Base-by-base conservation (phyloP, 2,329 filamentous ascomycete genomes). In the Epichloe bromicola region DNA sequence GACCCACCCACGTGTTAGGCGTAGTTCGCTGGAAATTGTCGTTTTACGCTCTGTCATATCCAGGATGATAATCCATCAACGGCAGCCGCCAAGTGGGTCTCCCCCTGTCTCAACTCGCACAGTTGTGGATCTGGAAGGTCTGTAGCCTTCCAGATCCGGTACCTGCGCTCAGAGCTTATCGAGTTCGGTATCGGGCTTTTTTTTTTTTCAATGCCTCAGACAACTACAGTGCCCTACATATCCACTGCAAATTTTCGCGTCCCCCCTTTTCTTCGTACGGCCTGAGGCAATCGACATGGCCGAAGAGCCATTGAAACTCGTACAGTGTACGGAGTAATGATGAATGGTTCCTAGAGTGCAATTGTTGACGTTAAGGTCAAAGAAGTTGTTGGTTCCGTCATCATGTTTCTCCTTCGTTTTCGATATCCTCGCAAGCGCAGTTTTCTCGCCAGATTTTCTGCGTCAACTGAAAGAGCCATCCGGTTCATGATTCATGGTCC, bases 1-100 rank as follows among this genome's bases (percentile, higher is more conserved):
- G 54, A 50, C 54, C 57, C 56, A 57, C 57, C 57, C 57, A 58
- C 57, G 55, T 57, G 56, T 48, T 41, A 46, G 49, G 51, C 51
- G 49, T 55, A 30, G 3, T 10, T 10, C 50, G 49, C 37, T 54
- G 37, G 42, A 46, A 51, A 36, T 42, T 46, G 48, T 45, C 33
- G 42, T 40, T 20, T 41, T 39, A 30, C n/a, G 37, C 15, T 19
- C 26, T 26, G 36, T 48, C 8, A 8, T 23, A 41, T 19, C 49
- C 30, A 42, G 37, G 19, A 20, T 38, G 2, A 3, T n/a, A 23
- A 30, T 50, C 51, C 55, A 46, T 57, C 43, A 36, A 46, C 41
- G 33, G 23, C 12, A 50, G 48, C 48, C 50, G 51, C 48, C 50
- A 53, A 53, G 51, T 54, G 53, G 53, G 53, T 17, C 46, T 34